These are phyloP conservation scores for Nidularia sp. DNA, from an alignment of 768 basidiomycete genomes.

Conservation along the genomic window DNA sequence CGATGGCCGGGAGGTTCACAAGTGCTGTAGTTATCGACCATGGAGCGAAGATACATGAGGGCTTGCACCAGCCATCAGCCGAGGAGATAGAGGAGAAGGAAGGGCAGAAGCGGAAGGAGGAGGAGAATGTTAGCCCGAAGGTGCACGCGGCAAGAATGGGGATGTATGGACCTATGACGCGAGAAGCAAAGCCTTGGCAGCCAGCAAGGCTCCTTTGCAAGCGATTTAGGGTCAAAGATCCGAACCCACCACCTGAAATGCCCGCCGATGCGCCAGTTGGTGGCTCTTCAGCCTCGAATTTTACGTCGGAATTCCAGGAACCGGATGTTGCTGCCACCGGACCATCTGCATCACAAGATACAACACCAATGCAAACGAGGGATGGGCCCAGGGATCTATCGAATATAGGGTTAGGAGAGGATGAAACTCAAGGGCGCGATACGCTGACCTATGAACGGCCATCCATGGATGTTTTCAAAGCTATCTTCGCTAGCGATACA, in stretches of 20 bases:
- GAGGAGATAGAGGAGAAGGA: conserved; percentile 41
- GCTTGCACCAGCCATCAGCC: conserved; percentile 56
- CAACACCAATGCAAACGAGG: conserved; percentile 7
- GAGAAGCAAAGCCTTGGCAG: conserved; percentile 71
- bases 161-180: conserved; percentile 87
- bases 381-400: conserved; percentile 54
- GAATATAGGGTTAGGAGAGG: conserved; percentile 89
- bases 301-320: conserved; percentile 8
- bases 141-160: conserved; percentile 79
- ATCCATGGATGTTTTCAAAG: conserved; percentile 91
- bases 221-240: conserved; percentile 89
- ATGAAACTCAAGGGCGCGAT: conserved; percentile 84
- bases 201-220: conserved; percentile 88
- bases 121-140: conserved; percentile 69
- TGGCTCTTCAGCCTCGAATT: conserved; percentile 8
- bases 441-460: conserved; percentile 87
- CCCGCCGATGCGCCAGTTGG: conserved; percentile 22
- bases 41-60: conserved; percentile 60
- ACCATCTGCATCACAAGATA: conserved; percentile 6
- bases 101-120: conserved; percentile 34
- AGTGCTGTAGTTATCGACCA: conserved; percentile 70
- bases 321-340: conserved; percentile 1
- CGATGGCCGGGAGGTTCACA: conserved; percentile 94
- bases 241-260: conserved; percentile 54
- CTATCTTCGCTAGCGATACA: conserved; percentile 94